Base-by-base conservation (phyloP, 2,329 filamentous ascomycete genomes). In the Alternaria rosae region DNA sequence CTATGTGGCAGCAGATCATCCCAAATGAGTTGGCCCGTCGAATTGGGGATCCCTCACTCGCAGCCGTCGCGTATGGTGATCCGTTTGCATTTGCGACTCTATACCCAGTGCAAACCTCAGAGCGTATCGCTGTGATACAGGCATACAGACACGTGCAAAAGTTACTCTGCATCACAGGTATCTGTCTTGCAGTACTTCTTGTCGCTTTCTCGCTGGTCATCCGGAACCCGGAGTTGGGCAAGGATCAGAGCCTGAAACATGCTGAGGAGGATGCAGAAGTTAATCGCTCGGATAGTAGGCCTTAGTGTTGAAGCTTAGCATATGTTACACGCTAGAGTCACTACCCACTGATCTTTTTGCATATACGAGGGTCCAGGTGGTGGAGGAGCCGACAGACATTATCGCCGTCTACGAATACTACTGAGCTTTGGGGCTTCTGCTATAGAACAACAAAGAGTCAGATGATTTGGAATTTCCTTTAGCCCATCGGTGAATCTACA, bases 1-100 rank as follows among this genome's bases (percentile, higher is more conserved):
- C 86, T 20, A 84, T 90, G 63, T 90, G 87, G 87, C 86, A 85
- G 1, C 86, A 90, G 70, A 78, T 45, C 32, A 23, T 77, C 6
- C 86, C 85, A 2, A 59, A 62, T 0, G 72, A 81, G 42, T 82
- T 90, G 3, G 68, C 69, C 6, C 56, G 69, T 4, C 72, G 75
- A 6, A 71, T 80, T 35, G 77, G 76, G n/a, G 83, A 85, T 48
- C 69, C 72, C 48, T 82, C 72, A 45, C 76, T 75, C 64, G 85
- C 83, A 0, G 66, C 73, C 0, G 32, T 70, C 3, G 79, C 81
- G 38, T 85, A 80, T 76, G 80, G 64, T 1, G 62, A 78, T 26
- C 85, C 84, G 0, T 79, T 86, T 48, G 0, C 79, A 81, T 38
- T 72, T 77, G 1, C 43, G 55, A 0, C 60, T 65, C 6, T 38